Conservation (phyloP, 108 stramenopile species). For the Phaeodactylum tricornutum region DNA sequence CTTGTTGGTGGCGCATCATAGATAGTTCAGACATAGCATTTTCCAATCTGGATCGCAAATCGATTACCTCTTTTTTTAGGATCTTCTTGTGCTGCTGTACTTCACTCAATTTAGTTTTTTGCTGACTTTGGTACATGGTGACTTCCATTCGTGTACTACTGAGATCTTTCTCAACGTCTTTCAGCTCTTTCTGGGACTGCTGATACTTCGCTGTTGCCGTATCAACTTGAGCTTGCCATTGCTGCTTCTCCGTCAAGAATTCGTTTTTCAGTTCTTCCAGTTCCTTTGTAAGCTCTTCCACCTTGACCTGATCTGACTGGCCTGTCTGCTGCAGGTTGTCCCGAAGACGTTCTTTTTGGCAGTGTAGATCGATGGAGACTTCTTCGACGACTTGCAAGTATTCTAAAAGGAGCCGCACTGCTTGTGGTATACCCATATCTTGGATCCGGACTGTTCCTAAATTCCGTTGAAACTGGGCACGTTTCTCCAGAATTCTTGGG, state of each 20-base stretch:
- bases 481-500: too few relatives aligned
- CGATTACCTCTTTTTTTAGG: constrained; percentile 81
- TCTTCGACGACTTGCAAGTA: constrained; percentile 30
- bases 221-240: constrained; percentile 28
- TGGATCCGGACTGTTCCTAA: constrained; percentile 56
- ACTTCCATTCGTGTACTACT: constrained; percentile 69
- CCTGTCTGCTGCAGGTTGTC: constrained; percentile 33
- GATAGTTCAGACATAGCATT: constrained; percentile 46
- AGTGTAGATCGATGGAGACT: constrained; percentile 27
- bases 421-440: constrained; percentile 28
- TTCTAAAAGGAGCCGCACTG: constrained; percentile 44
- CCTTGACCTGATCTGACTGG: constrained; percentile 45
- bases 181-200: constrained; percentile 40
- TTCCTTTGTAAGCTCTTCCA: constrained; percentile 37
- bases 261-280: constrained; percentile 36
- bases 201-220: constrained; percentile 36
- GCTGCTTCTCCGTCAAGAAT: constrained; percentile 27
- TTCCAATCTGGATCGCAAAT: constrained; percentile 64
- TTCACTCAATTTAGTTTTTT: constrained; percentile 54
- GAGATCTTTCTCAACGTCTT: constrained; percentile 64
- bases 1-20: constrained; percentile 40
- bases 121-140: constrained; percentile 67
- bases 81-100: constrained; percentile 76
- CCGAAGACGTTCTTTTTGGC: constrained; percentile 41
- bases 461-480: constrained; percentile 27